phyloP scores from a whole-genome alignment of 208 protist species.

The Acanthamoeba culbertsoni region DNA sequence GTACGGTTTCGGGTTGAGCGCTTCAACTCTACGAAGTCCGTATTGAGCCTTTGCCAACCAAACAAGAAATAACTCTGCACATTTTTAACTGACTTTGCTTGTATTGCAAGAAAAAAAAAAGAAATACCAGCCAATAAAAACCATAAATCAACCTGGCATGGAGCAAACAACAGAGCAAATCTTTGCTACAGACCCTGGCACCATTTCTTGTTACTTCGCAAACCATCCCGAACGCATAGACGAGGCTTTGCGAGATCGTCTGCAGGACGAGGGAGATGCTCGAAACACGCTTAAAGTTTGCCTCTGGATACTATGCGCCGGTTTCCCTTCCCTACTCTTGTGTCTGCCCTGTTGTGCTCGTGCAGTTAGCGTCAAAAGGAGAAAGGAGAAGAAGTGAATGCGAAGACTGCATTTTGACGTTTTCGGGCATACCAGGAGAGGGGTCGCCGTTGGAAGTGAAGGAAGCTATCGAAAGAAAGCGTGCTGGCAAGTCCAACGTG shows the following conservation, averaged over 20 bases:
- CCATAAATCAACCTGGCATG: neutral
- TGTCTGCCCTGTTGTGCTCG: neutral
- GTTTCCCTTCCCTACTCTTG: neutral
- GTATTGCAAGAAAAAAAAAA: no score
- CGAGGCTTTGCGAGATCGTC: neutral
- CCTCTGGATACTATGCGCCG: neutral
- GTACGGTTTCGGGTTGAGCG: no score
- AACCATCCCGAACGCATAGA: neutral
- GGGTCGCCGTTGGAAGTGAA: neutral
- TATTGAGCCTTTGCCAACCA: no score
- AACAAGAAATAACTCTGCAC: no score
- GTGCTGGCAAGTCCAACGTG: constrained; percentile 30
- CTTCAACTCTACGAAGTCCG: no score
- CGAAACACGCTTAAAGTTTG: neutral
- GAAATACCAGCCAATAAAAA: neutral
- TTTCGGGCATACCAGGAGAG: neutral
- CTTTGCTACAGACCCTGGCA: neutral
- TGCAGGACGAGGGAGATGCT: neutral
- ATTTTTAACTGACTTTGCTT: no score
- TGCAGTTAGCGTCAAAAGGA: no score
- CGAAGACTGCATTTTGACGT: neutral
- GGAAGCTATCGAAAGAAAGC: neutral
- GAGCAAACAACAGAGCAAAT: neutral
- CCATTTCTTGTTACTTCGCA: neutral
- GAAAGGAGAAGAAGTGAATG: neutral